These are phyloP conservation scores for Malassezia brasiliensis DNA, from an alignment of 1,284 basidiomycete species.

Conservation along the genomic window DNA sequence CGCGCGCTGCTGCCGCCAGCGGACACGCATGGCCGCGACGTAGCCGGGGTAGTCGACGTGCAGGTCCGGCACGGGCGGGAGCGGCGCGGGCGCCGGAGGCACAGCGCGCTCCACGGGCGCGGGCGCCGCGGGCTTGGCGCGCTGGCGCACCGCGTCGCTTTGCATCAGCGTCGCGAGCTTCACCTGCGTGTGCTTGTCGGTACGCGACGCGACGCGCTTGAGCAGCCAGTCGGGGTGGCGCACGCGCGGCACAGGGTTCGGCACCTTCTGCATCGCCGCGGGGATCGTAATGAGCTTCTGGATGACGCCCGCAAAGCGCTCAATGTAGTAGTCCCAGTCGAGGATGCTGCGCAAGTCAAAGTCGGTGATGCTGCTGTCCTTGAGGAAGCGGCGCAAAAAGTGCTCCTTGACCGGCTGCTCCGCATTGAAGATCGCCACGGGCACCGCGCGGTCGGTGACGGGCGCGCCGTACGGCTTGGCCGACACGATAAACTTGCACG, in stretches of 20 bases:
- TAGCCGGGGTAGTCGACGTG: slow-evolving; percentile 63
- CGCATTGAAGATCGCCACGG: slow-evolving; percentile 96
- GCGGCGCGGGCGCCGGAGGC: slow-evolving; percentile 4
- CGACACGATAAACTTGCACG: slow-evolving; percentile 98
- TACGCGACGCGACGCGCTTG: slow-evolving; percentile 72
- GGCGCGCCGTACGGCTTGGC: slow-evolving; percentile 85
- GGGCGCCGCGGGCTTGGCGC: neutral
- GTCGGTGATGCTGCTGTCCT: slow-evolving; percentile 74
- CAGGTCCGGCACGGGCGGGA: slow-evolving; percentile 35
- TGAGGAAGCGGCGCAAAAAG: slow-evolving; percentile 92
- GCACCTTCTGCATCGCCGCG: slow-evolving; percentile 92
- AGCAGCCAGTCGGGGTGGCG: slow-evolving; percentile 96
- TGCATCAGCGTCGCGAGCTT: slow-evolving; percentile 55
- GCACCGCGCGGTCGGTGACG: slow-evolving; percentile 92
- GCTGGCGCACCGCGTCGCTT: neutral
- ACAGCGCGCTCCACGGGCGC: neutral
- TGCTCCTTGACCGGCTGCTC: slow-evolving; percentile 79
- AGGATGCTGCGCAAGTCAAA: slow-evolving; percentile 91
- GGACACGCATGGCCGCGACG: slow-evolving; percentile 67
- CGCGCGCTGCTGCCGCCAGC: slow-evolving; percentile 63
- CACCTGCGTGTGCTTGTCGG: slow-evolving; percentile 97
- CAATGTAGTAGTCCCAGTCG: slow-evolving; percentile 98
- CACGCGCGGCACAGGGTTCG: slow-evolving; percentile 91
- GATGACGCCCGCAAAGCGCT: slow-evolving; percentile 91
- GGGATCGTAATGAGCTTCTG: slow-evolving; percentile 99